These are phyloP conservation scores for Tolypocladium amazonense DNA, from an alignment of 2,329 filamentous ascomycete genomes.

Conservation along the genomic window DNA sequence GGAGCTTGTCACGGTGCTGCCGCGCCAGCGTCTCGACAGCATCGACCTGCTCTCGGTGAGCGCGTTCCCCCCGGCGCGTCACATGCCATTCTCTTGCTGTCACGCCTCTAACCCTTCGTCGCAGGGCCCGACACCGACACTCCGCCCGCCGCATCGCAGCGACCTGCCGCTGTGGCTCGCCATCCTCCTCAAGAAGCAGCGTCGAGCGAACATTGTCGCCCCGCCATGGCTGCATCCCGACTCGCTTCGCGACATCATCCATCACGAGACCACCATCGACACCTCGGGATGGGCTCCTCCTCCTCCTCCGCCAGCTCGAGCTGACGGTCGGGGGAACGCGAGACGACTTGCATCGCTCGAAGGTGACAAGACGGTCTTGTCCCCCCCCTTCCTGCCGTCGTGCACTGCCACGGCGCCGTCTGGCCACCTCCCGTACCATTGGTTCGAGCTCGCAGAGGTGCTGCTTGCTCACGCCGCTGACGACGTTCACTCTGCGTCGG, in stretches of 20 bases:
- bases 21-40: conserved; percentile 78
- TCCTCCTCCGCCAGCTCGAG: conserved; percentile 51
- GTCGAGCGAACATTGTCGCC: conserved; percentile 83
- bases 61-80: conserved; percentile 16
- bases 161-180: conserved; percentile 88
- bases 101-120: background rate
- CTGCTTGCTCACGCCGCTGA: conserved; percentile 77
- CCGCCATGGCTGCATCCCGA: conserved; percentile 78
- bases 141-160: conserved; percentile 72
- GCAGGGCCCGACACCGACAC: conserved; percentile 65
- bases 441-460: conserved; percentile 84
- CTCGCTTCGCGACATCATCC: conserved; percentile 66
- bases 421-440: conserved; percentile 80
- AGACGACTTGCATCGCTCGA: conserved; percentile 17
- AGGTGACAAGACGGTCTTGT: conserved; percentile 28
- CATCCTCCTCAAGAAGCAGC: conserved; percentile 86
- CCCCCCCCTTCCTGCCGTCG: conserved; percentile 69
- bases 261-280: conserved; percentile 66
- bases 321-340: conserved; percentile 34
- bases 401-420: conserved; percentile 60
- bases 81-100: background rate
- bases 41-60: conserved; percentile 78
- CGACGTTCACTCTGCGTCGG: conserved; percentile 64
- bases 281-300: conserved; percentile 67
- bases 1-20: conserved; percentile 88